Evolutionary conservation across 129 eudicot genomes (phyloP).

Genomic region (Helianthus tuberosus): DNA sequence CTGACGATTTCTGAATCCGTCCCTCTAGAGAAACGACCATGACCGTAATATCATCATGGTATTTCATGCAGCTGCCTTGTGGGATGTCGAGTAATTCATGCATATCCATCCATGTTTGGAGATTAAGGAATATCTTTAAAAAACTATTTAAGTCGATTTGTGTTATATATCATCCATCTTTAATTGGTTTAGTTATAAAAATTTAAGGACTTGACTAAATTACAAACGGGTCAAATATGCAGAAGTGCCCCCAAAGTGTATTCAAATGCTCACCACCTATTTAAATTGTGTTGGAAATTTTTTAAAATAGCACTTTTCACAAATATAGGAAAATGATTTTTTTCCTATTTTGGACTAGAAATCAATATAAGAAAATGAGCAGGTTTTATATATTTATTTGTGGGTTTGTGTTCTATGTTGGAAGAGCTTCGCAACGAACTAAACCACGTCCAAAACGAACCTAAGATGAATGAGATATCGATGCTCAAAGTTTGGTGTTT

Average conservation of each 20-base stretch:
- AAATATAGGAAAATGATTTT: no score
- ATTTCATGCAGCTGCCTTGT: slow-evolving; percentile 81
- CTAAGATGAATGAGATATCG: no score
- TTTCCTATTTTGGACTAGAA: no score
- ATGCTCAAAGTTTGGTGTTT: no score
- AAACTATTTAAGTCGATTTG: not conserved
- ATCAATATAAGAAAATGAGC: no score
- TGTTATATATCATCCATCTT: not conserved
- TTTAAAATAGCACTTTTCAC: no score
- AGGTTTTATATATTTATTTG: no score
- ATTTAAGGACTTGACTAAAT: not conserved
- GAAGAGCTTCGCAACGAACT: no score
- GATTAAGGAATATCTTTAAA: not conserved
- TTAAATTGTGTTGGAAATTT: no score
- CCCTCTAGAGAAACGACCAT: slow-evolving; percentile 92
- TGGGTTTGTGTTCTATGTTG: no score
- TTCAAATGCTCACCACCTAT: no score
- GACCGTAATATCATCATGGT: slow-evolving; percentile 92
- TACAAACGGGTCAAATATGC: not conserved
- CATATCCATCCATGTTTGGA: slow-evolving; percentile 74
- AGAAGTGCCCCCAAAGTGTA: not conserved
- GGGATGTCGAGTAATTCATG: slow-evolving; percentile 87
- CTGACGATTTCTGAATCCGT: slow-evolving; percentile 89
- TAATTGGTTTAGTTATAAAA: not conserved
- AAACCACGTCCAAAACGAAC: no score